These are phyloP conservation scores for Nemania bipapillata DNA, from an alignment of 2,329 filamentous ascomycete species.

Conservation along the genomic window DNA sequence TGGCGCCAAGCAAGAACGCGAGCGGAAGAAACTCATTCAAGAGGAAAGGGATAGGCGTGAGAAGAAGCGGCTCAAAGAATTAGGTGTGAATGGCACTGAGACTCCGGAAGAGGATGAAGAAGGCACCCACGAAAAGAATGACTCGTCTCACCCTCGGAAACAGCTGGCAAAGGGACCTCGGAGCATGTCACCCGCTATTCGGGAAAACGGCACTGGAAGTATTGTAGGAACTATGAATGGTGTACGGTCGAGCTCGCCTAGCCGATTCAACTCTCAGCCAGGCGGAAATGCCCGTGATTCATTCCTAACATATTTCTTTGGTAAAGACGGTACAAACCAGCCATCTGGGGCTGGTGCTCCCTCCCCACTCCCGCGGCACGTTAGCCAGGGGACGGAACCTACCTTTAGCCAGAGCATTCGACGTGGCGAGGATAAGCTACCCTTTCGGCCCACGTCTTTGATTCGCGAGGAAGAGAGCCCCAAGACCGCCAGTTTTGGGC, in stretches of 20 bases:
- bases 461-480: constrained; percentile 54
- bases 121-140: constrained; percentile 63
- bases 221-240: constrained; percentile 76
- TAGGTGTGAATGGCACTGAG: constrained; percentile 80
- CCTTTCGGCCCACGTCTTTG: constrained; percentile 62
- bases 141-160: constrained; percentile 70
- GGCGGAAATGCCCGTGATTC: constrained; percentile 80
- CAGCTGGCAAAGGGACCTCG: constrained; percentile 70
- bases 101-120: constrained; percentile 74
- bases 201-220: constrained; percentile 70
- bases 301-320: constrained; percentile 98
- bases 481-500: constrained; percentile 53
- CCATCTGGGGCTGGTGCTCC: constrained; percentile 56
- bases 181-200: constrained; percentile 84
- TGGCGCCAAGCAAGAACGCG: constrained; percentile 90
- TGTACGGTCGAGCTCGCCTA: constrained; percentile 68
- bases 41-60: constrained; percentile 90
- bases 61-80: constrained; percentile 81
- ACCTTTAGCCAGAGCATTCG: constrained; percentile 86
- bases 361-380: constrained; percentile 68
- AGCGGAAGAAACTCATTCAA: constrained; percentile 80
- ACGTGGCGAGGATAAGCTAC: constrained; percentile 69
- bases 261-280: constrained; percentile 68
- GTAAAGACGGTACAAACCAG: constrained; percentile 80
- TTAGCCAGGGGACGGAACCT: constrained; percentile 81